A percentile compares a stretch with the other conserved stretches of the same genome.
Conservation (phyloP, 2,329 filamentous ascomycete species). For the Arachnopeziza araneosa region DNA sequence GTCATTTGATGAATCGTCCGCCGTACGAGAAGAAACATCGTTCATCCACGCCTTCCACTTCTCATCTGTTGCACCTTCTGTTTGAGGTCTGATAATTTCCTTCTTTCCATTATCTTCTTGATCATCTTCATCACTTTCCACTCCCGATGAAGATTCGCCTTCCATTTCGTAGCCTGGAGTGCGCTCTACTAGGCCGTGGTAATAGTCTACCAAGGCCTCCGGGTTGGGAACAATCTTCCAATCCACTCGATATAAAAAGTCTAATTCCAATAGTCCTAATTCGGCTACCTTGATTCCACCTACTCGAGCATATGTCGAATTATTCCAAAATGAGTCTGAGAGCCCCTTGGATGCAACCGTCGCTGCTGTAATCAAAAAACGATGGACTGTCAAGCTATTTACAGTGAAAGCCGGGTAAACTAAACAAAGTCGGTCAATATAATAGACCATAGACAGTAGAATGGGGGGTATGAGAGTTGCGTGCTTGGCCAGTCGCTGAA, state of each 20-base stretch:
- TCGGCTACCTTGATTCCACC: conserved; percentile 89
- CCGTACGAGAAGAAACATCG: conserved; percentile 22
- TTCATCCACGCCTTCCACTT: conserved; percentile 30
- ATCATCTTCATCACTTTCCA: conserved; percentile 15
- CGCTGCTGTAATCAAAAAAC: conserved; percentile 91
- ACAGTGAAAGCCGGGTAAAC: conserved; percentile 94
- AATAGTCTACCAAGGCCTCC: conserved; percentile 90
- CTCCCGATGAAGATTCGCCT: conserved; percentile 23
- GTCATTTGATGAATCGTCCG: conserved; percentile 5
- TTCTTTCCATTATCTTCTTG: conserved; percentile 4
- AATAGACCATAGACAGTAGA: conserved; percentile 97
- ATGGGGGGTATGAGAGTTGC: conserved; percentile 90
- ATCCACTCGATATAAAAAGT: conserved; percentile 86
- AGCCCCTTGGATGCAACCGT: conserved; percentile 95
- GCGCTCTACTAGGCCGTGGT: conserved; percentile 73
- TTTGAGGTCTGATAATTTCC: background rate
- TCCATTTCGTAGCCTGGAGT: conserved; percentile 51
- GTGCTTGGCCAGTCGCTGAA: conserved; percentile 87
- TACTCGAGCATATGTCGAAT: conserved; percentile 89
- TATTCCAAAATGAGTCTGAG: conserved; percentile 97
- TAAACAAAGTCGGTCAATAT: conserved; percentile 90
- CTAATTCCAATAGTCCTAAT: conserved; percentile 83
- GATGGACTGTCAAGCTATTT: conserved; percentile 92
- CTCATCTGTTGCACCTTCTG: conserved; percentile 15
- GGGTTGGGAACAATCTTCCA: conserved; percentile 97